These are phyloP conservation scores for Fusarium newnesense DNA, from an alignment of 2,329 filamentous ascomycete species.

Conservation along the genomic window DNA sequence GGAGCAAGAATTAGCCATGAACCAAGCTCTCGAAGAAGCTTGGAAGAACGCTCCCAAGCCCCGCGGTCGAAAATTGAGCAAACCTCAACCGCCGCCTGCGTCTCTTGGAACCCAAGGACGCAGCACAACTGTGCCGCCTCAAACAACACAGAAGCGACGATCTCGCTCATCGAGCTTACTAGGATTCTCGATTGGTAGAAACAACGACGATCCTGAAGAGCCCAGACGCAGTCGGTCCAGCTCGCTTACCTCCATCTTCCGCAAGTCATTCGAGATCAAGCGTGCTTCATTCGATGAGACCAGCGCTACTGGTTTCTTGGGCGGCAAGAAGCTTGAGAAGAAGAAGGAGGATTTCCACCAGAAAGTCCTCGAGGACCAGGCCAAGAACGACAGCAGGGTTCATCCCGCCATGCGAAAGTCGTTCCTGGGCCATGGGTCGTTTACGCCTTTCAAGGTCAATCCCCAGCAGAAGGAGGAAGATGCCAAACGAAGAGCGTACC, in stretches of 20 bases:
- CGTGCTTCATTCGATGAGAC: constrained; percentile 48
- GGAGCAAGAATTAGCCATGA: constrained; percentile 30
- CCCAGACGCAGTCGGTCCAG: constrained; percentile 48
- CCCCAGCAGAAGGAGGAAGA: constrained; percentile 41
- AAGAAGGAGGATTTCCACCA: constrained; percentile 50
- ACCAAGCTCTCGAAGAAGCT: constrained; percentile 37
- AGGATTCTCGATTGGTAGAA: constrained; percentile 38
- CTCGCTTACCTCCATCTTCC: constrained; percentile 52
- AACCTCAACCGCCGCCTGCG: constrained; percentile 44
- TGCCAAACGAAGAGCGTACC: constrained; percentile 46
- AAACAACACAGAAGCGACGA: constrained; percentile 34
- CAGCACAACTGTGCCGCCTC: constrained; percentile 31
- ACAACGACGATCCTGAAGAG: constrained; percentile 37
- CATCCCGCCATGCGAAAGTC: constrained; percentile 51
- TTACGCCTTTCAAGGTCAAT: constrained; percentile 44
- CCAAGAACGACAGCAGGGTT: constrained; percentile 42
- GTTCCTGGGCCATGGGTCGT: constrained; percentile 40
- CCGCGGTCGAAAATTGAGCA: constrained; percentile 47
- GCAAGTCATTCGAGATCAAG: constrained; percentile 49
- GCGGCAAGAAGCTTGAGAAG: constrained; percentile 54
- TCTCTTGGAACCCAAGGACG: constrained; percentile 21
- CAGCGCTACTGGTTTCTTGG: constrained; percentile 52
- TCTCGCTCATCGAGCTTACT: constrained; percentile 44
- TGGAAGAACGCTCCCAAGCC: constrained; percentile 39
- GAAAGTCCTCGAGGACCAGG: constrained; percentile 42